Evolutionary conservation across 1,284 basidiomycete genomes (phyloP).

Genomic region (Ceratobasidium sp.): DNA sequence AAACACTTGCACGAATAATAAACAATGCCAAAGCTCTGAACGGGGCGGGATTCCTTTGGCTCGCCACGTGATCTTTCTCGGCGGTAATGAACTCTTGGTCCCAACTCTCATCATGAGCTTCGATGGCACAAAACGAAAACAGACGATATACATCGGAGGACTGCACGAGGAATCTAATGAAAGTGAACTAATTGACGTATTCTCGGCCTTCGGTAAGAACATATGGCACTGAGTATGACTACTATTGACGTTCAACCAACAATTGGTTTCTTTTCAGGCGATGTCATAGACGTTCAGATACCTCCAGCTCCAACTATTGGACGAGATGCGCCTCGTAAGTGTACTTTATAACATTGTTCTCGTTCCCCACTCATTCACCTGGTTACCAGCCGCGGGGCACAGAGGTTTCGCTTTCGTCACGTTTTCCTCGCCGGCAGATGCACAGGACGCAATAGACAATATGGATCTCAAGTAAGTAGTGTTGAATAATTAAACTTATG

Average conservation of each 20-base stretch:
- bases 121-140: conserved; percentile 81
- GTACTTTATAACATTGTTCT: conserved; percentile 25
- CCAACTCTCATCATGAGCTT: conserved; percentile 30
- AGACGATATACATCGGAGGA: conserved; percentile 81
- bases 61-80: conserved; percentile 6
- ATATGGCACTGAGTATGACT: no score
- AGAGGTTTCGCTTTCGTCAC: conserved; percentile 86
- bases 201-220: conserved; percentile 87
- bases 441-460: conserved; percentile 87
- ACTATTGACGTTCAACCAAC: conserved; percentile 15
- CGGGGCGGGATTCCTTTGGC: conserved; percentile 36
- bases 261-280: conserved; percentile 61
- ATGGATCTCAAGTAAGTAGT: conserved; percentile 85
- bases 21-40: no score
- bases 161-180: conserved; percentile 81
- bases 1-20: no score
- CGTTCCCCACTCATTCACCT: conserved; percentile 44
- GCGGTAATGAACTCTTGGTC: neutral
- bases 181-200: conserved; percentile 69
- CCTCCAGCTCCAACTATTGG: conserved; percentile 73
- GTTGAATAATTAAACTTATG: neutral
- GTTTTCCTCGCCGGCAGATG: conserved; percentile 76
- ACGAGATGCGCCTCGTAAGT: conserved; percentile 46
- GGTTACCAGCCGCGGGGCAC: conserved; percentile 70
- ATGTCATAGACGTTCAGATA: conserved; percentile 82